A percentile compares a stretch with the other conserved stretches of the same genome.
These are phyloP conservation scores for Plasmopara muralis DNA, from an alignment of 352 stramenopile genomes.

Conservation along the genomic window DNA sequence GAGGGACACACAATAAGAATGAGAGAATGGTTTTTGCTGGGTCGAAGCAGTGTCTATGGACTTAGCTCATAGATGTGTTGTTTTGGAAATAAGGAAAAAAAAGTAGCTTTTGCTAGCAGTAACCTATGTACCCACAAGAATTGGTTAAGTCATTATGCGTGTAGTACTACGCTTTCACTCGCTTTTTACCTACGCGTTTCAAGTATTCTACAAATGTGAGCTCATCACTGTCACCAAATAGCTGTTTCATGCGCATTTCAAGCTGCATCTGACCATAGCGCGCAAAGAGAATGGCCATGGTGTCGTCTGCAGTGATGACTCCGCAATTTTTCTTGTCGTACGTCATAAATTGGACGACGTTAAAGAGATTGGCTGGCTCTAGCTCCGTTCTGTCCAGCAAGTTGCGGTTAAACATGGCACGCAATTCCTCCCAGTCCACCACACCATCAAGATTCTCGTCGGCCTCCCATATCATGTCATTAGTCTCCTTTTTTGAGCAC, in stretches of 20 bases:
- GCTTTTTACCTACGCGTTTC: constrained; percentile 13
- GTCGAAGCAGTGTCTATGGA: not conserved
- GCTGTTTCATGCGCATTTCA: constrained; percentile 87
- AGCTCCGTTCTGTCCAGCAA: constrained; percentile 92
- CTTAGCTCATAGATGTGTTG: constrained; percentile 38
- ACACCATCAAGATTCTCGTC: constrained; percentile 95
- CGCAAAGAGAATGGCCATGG: constrained; percentile 97
- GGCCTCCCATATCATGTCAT: constrained; percentile 98
- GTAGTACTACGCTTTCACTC: too few species aligned
- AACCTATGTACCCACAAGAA: too few species aligned
- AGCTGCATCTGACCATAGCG: constrained; percentile 86
- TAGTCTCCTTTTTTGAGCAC: constrained; percentile 92
- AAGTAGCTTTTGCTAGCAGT: too few species aligned
- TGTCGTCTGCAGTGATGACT: constrained; percentile 94
- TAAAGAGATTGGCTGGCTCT: constrained; percentile 94
- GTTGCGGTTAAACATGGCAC: constrained; percentile 96
- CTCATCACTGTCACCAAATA: constrained; percentile 86
- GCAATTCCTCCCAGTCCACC: constrained; percentile 94
- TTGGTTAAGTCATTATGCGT: too few species aligned
- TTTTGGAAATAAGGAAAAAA: too few species aligned
- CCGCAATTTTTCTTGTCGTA: constrained; percentile 95
- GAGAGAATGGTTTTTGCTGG: constrained; percentile 35
- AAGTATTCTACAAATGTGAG: constrained; percentile 77
- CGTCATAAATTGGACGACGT: constrained; percentile 97
- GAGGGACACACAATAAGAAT: constrained; percentile 32